phyloP scores from a whole-genome alignment of 2,329 filamentous ascomycete genomes.

The Neopestalotiopsis rosae region DNA sequence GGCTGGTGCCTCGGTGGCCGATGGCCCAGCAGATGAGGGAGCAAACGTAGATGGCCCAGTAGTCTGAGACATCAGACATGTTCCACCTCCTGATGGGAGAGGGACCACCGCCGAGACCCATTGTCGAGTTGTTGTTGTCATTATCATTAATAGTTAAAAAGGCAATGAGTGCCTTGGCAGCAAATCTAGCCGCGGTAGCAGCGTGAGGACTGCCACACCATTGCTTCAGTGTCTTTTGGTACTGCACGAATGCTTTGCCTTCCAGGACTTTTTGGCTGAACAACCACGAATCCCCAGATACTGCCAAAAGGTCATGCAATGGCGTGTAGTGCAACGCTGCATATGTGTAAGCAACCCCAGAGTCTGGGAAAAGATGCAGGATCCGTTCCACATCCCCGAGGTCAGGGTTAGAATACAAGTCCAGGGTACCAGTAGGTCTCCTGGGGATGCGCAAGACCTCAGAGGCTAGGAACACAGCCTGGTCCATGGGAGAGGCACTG shows the following conservation, averaged over 20 bases:
- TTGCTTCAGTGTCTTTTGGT: constrained; percentile 51
- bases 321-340: constrained; percentile 63
- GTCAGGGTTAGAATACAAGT: constrained; percentile 28
- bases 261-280: constrained; percentile 59
- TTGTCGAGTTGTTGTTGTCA: constrained; percentile 14
- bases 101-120: background rate
- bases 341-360: constrained; percentile 56
- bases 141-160: constrained; percentile 43
- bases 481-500: constrained; percentile 32
- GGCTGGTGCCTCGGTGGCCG: constrained; percentile 36
- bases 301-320: constrained; percentile 61
- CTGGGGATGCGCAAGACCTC: constrained; percentile 34
- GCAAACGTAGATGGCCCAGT: constrained; percentile 78
- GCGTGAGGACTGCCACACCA: constrained; percentile 42
- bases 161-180: constrained; percentile 55
- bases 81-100: constrained; percentile 21
- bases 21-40: constrained; percentile 66
- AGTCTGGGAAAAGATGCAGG: constrained; percentile 48
- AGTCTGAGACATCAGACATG: constrained; percentile 75
- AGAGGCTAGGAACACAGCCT: constrained; percentile 34
- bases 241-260: constrained; percentile 48
- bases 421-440: constrained; percentile 24
- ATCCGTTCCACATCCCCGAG: constrained; percentile 36
- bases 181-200: constrained; percentile 52
- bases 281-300: constrained; percentile 63